Base-by-base conservation (phyloP, 2,329 filamentous ascomycete species). In the Diaporthe velutina region DNA sequence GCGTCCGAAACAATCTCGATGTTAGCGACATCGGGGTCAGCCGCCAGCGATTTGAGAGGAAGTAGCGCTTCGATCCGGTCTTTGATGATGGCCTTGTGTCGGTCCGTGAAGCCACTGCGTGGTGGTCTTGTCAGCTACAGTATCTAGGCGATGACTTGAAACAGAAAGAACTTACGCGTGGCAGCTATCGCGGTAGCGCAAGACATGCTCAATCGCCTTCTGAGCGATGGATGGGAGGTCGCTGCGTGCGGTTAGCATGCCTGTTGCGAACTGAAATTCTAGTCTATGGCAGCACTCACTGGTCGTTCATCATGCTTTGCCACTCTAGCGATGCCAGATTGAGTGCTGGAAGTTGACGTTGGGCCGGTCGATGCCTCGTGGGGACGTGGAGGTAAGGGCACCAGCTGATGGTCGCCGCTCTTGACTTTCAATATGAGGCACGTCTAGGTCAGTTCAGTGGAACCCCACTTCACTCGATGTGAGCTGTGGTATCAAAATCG, bases 1-100 rank as follows among this genome's bases (percentile, higher is more conserved):
- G 73, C 73, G n/a, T 75, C 73, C 8, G 52, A 45, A 35, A 71
- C 61, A 5, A 75, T 73, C 35, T 75, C 73, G 15, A 75, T 17
- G 61, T 73, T 64, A 17, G 73, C 73, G 22, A 72, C 33, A 9
- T 60, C 25, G 13, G 17, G 33, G 70, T 75, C 70, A 7, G 15
- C n/a, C 30, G 73, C 73, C 2, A n/a, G 28, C 17, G 28, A 17
- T 10, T 40, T 64, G 28, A 75, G 70, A 22, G 57, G 60, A 15
- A 75, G 67, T 1, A 71, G 25, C 15, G 19, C 17, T 4, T 48
- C 25, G 22, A 74, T 52, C 13, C 42, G 42, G 33, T 57, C 9
- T 0, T 54, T n/a, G 35, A 75, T 33, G 28, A 64, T 22, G 0
- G 10, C 5, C 15, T 30, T 19, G 54, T 60, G 19, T 8, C 12